phyloP scores from a whole-genome alignment of 352 stramenopile genomes.

The Blastocystis sp. region DNA sequence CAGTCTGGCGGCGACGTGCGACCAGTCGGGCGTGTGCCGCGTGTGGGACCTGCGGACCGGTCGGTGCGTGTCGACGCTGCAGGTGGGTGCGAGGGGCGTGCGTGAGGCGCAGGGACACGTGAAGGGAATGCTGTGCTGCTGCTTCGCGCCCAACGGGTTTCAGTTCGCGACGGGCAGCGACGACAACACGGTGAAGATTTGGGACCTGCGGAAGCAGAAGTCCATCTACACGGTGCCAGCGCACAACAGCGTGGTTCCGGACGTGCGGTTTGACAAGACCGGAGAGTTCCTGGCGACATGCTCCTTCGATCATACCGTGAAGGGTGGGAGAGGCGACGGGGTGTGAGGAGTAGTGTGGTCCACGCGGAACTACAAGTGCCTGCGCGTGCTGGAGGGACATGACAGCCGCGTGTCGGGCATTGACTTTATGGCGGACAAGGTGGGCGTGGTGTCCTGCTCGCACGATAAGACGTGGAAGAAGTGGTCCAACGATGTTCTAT shows the following conservation, averaged over 20 bases:
- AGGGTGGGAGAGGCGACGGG: slow-evolving; percentile 70
- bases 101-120: slow-evolving; percentile 38
- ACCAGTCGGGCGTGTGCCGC: slow-evolving; percentile 81
- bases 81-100: slow-evolving; percentile 68
- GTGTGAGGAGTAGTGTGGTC: slow-evolving; percentile 77
- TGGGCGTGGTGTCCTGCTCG: slow-evolving; percentile 81
- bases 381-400: slow-evolving; percentile 81
- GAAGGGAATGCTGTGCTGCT: slow-evolving; percentile 48
- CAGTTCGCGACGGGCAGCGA: slow-evolving; percentile 82
- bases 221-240: slow-evolving; percentile 84
- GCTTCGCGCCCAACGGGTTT: slow-evolving; percentile 48
- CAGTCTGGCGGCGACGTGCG: slow-evolving; percentile 80
- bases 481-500: slow-evolving; percentile 79
- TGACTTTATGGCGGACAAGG: slow-evolving; percentile 83
- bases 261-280: slow-evolving; percentile 77
- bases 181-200: slow-evolving; percentile 84
- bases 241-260: slow-evolving; percentile 82
- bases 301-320: slow-evolving; percentile 85
- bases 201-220: slow-evolving; percentile 84
- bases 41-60: slow-evolving; percentile 85
- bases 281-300: slow-evolving; percentile 81
- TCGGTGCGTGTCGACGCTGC: slow-evolving; percentile 75
- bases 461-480: slow-evolving; percentile 87
- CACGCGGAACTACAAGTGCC: slow-evolving; percentile 81
- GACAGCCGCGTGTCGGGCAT: slow-evolving; percentile 84